Base-by-base conservation (phyloP, 2,329 filamentous ascomycete genomes). In the Didymella exigua region DNA sequence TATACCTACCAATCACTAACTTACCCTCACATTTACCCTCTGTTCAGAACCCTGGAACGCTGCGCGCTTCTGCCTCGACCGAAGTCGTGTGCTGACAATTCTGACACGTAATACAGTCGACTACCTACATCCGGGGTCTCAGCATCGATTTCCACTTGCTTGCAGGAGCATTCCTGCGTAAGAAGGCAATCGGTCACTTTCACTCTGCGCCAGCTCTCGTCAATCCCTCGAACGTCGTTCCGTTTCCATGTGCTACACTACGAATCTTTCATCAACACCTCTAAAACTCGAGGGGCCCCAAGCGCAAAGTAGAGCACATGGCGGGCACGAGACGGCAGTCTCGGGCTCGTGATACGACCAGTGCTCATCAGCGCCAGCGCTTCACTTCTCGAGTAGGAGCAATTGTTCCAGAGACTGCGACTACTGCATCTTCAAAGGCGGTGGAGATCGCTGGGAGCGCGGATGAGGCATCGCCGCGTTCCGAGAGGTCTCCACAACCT, bases 301-400 rank as follows among this genome's bases (percentile, higher is more conserved):
- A 13, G 36, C 33, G 40, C 42, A 23, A 38, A 37, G 19, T 44
- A 42, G 26, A 44, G 33, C 50, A 54, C 47, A 68, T 70, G 68
- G 63, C 68, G 31, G 59, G 61, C 49, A 66, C 58, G 34, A 60
- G 64, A 54, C 58, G 56, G 43, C 62, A 56, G 43, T 60, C 62
- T 61, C 62, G 62, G 53, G 59, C 52, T 49, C 56, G 61, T 59
- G 59, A 63, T 38, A 60, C 65, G 30, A 44, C 31, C 41, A 51
- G 31, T 43, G 38, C 51, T 41, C 53, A 53, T 55, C 45, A 49
- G 34, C 55, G 49, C 24, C 61, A 56, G 43, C 58, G 49, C 54
- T 56, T 54, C 23, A 27, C 36, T 23, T 52, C 60, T 47, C 57
- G 51, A 11, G 49, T 53, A 50, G 45, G 52, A 45, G 38, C 52